Percentiles rank a stretch among this genome's conserved stretches.
Conservation (phyloP, 306 rosid species). For the Mucuna pruriens region DNA sequence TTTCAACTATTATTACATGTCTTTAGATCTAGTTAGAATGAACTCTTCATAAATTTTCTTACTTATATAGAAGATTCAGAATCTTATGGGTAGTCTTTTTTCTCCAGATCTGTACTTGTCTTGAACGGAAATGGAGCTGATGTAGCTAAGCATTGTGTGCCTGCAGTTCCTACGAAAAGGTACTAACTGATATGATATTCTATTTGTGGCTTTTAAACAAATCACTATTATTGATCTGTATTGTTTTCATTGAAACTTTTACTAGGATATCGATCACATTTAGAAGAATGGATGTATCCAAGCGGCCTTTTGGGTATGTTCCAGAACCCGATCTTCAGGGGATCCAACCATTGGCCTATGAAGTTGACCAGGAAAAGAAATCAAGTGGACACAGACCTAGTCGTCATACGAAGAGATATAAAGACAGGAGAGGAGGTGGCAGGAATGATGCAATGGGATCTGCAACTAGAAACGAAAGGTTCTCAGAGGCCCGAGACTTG, state of each 20-base stretch:
- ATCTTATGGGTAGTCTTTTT: conserved; percentile 37
- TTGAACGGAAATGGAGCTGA: conserved; percentile 93
- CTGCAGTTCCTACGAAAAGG: conserved; percentile 88
- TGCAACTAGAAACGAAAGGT: conserved; percentile 49
- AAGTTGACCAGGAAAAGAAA: conserved; percentile 47
- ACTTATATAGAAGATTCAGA: conserved; percentile 26
- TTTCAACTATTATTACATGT: conserved; percentile 19
- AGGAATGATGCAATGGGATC: conserved; percentile 54
- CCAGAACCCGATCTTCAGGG: conserved; percentile 83
- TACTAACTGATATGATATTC: conserved; percentile 38
- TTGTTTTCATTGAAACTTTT: conserved; percentile 24
- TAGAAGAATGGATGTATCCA: conserved; percentile 82
- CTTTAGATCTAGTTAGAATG: conserved; percentile 1
- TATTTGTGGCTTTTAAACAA: not conserved
- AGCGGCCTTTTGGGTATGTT: conserved; percentile 57
- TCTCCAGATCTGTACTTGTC: conserved; percentile 90
- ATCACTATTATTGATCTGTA: not conserved
- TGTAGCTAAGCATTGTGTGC: conserved; percentile 93
- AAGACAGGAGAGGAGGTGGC: conserved; percentile 60
- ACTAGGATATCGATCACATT: conserved; percentile 93
- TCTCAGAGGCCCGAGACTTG: conserved; percentile 50
- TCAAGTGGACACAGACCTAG: conserved; percentile 47
- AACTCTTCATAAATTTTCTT: conserved; percentile 3
- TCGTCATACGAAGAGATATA: conserved; percentile 42
- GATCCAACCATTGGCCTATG: conserved; percentile 76